Conservation (phyloP, 306 rosid species). For the Begonia fuchsioides region DNA sequence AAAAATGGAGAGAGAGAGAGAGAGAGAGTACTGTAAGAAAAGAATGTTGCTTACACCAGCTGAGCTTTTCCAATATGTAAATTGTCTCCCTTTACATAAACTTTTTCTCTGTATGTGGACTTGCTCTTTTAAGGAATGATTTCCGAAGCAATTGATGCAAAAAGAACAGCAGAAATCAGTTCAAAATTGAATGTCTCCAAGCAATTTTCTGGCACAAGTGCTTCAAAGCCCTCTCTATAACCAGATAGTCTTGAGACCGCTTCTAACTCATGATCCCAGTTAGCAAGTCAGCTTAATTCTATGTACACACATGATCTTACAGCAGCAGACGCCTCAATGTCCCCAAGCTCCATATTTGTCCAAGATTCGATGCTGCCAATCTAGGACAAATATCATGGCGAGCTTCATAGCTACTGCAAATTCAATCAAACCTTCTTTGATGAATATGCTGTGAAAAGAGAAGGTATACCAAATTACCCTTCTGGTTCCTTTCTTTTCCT, state of each 20-base stretch:
- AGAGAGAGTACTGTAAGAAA: slow-evolving; percentile 37
- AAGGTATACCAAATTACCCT: slow-evolving; percentile 28
- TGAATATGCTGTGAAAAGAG: slow-evolving; percentile 8
- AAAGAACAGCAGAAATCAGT: slow-evolving; percentile 41
- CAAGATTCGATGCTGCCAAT: neutral
- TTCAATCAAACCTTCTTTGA: slow-evolving; percentile 19
- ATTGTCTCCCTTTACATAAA: slow-evolving; percentile 30
- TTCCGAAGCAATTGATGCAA: slow-evolving; percentile 11
- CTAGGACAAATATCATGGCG: slow-evolving; percentile 7
- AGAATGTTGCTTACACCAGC: slow-evolving; percentile 65
- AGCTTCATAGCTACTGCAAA: slow-evolving; percentile 11
- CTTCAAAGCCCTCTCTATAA: slow-evolving; percentile 14
- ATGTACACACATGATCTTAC: slow-evolving; percentile 57
- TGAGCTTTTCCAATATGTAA: slow-evolving; percentile 23
- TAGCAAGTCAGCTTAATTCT: slow-evolving; percentile 78
- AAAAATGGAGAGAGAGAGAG: neutral
- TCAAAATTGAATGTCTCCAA: slow-evolving; percentile 52
- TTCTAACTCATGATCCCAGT: slow-evolving; percentile 52
- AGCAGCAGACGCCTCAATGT: slow-evolving; percentile 32
- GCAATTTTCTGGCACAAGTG: slow-evolving; percentile 20
- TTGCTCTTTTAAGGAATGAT: slow-evolving; percentile 13
- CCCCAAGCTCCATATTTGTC: too few relatives aligned
- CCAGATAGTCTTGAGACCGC: slow-evolving; percentile 26
- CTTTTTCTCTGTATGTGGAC: slow-evolving; percentile 52
- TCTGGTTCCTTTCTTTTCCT: slow-evolving; percentile 82